Evolutionary conservation across 305 asterid genomes (phyloP).

Genomic region (Withania somnifera): DNA sequence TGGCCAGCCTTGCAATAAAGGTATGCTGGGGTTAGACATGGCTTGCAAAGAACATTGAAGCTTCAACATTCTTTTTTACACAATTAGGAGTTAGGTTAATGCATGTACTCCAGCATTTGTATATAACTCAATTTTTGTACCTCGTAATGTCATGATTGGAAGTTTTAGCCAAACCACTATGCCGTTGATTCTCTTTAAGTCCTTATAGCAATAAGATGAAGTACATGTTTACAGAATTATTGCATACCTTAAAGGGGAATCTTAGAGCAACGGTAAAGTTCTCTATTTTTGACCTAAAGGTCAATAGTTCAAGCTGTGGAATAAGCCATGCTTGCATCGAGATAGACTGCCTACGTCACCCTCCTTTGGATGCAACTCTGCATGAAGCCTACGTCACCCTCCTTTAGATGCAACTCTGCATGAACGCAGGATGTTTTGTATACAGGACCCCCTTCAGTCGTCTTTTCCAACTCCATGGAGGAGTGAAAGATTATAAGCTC

Average conservation of each 20-base stretch:
- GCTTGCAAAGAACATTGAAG: neutral
- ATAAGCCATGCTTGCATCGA: neutral
- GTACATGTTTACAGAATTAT: neutral
- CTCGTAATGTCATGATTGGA: neutral
- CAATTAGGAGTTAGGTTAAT: neutral
- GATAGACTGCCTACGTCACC: neutral
- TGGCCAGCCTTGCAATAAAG: slow-evolving; percentile 12
- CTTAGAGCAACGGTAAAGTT: neutral
- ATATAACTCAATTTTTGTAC: neutral
- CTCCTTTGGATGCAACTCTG: neutral
- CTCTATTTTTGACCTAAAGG: neutral
- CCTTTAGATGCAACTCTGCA: neutral
- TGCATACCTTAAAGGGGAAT: neutral
- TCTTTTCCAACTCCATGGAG: no score
- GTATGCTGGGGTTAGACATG: neutral
- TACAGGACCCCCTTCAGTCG: no score
- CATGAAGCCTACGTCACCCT: neutral
- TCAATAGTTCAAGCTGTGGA: neutral
- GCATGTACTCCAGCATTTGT: neutral
- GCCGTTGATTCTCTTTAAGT: neutral
- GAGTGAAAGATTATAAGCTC: no score
- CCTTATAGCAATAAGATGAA: neutral
- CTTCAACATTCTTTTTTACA: neutral
- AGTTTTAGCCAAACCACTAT: neutral
- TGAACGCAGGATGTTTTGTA: neutral